Evolutionary conservation across 805 yeast genomes (phyloP).

Genomic region (Cyberlindnera bimundalis): DNA sequence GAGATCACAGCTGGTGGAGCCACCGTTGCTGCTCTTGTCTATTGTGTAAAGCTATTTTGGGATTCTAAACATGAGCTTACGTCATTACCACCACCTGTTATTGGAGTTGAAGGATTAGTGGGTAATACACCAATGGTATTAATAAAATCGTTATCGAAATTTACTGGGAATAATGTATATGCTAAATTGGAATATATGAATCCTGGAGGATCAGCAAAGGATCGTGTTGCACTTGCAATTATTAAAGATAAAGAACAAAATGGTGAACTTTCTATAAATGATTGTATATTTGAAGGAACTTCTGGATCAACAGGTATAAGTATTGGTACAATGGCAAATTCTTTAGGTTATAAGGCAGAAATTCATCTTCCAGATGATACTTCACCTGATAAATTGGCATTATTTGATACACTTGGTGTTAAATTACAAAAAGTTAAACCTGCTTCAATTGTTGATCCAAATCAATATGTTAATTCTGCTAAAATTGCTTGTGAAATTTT

Average conservation of each 20-base stretch:
- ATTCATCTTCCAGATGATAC: slow-evolving; percentile 97
- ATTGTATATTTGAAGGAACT: slow-evolving; percentile 88
- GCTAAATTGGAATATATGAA: slow-evolving; percentile 84
- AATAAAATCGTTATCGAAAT: slow-evolving; percentile 62
- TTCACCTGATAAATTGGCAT: slow-evolving; percentile 71
- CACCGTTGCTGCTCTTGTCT: slow-evolving; percentile 16
- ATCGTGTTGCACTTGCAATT: slow-evolving; percentile 85
- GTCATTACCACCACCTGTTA: slow-evolving; percentile 30
- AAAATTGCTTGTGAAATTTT: slow-evolving; percentile 54
- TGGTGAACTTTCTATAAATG: slow-evolving; percentile 60
- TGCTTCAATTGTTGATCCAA: slow-evolving; percentile 91
- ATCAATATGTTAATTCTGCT: slow-evolving; percentile 90
- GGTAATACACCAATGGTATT: slow-evolving; percentile 88
- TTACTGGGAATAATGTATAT: slow-evolving; percentile 77
- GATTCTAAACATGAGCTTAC: slow-evolving; percentile 11
- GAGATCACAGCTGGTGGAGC: slow-evolving; percentile 26
- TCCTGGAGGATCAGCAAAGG: slow-evolving; percentile 96
- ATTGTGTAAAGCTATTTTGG: slow-evolving; percentile 7
- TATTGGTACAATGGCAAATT: slow-evolving; percentile 83
- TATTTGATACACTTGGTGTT: slow-evolving; percentile 77
- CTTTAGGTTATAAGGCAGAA: slow-evolving; percentile 85
- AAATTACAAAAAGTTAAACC: slow-evolving; percentile 83
- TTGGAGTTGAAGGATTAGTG: slow-evolving; percentile 74
- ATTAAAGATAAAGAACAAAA: slow-evolving; percentile 60
- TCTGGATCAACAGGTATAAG: slow-evolving; percentile 97